Evolutionary conservation across 2,329 filamentous ascomycete species (phyloP).

Genomic region (Coleophoma cylindrospora): DNA sequence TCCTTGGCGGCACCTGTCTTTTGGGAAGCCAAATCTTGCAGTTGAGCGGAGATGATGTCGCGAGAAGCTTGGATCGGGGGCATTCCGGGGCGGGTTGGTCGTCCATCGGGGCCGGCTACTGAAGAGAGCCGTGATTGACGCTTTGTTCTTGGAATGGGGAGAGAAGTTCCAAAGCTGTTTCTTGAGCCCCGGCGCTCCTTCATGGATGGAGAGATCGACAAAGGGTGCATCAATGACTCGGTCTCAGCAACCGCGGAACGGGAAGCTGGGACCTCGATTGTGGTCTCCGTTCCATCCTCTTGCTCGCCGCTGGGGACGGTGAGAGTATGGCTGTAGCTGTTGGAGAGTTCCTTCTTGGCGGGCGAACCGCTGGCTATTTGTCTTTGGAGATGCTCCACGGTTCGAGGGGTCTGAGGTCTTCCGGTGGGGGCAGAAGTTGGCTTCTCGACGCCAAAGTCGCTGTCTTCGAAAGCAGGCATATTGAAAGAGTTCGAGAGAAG

Average conservation of each 20-base stretch:
- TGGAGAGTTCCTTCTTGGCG: conserved; percentile 6
- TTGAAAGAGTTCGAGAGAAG: conserved; percentile 23
- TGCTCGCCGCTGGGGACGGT: conserved; percentile 38
- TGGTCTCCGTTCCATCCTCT: conserved; percentile 31
- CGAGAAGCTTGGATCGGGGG: conserved; percentile 55
- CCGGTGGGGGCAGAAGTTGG: conserved; percentile 13
- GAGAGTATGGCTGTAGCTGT: conserved; percentile 17
- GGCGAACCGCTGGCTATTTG: conserved; percentile 15
- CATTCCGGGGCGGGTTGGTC: conserved; percentile 48
- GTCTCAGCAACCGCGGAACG: conserved; percentile 65
- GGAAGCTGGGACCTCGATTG: conserved; percentile 66
- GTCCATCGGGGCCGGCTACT: conserved; percentile 44
- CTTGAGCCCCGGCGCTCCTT: conserved; percentile 63
- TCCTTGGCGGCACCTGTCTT: conserved; percentile 69
- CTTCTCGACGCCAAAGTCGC: conserved; percentile 42
- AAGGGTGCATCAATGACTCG: conserved; percentile 65
- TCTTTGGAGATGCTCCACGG: conserved; percentile 11
- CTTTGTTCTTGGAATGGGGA: conserved; percentile 69
- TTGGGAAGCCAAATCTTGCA: conserved; percentile 61
- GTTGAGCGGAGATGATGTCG: conserved; percentile 64
- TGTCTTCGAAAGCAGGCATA: conserved; percentile 58
- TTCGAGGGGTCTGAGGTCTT: conserved; percentile 2
- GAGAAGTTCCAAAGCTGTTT: conserved; percentile 70
- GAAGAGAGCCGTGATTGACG: conserved; percentile 64
- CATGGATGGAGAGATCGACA: conserved; percentile 63